Percentiles rank a stretch among this genome's conserved stretches.
These are phyloP conservation scores for Rhizopogon sp. DNA, from an alignment of 768 basidiomycete species.

Conservation along the genomic window DNA sequence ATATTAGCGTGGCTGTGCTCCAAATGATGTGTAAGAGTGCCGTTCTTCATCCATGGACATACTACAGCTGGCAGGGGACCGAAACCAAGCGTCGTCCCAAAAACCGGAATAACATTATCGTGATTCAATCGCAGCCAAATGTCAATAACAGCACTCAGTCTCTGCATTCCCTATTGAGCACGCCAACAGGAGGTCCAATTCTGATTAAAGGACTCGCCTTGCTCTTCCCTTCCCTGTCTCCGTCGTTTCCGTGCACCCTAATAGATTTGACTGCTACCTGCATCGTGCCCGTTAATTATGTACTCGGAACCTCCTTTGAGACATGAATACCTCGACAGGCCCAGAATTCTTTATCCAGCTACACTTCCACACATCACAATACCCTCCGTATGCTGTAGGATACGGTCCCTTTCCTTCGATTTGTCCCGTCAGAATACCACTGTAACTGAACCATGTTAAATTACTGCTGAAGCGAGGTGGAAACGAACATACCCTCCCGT, in stretches of 20 bases:
- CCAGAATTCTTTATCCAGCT: slow-evolving; percentile 15
- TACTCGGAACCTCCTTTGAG: neutral
- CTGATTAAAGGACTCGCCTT: slow-evolving; percentile 7
- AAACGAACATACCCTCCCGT: neutral
- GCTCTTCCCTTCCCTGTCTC: slow-evolving; percentile 7
- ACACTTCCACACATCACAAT: slow-evolving; percentile 9
- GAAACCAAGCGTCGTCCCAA: slow-evolving; percentile 14
- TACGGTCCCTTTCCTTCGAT: slow-evolving; percentile 1
- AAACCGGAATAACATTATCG: slow-evolving; percentile 13
- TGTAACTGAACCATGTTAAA: neutral
- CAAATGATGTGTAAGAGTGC: slow-evolving; percentile 15
- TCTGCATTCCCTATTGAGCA: neutral
- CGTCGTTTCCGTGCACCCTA: slow-evolving; percentile 5
- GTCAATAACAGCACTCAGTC: slow-evolving; percentile 10
- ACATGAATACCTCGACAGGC: neutral
- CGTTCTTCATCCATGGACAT: slow-evolving; percentile 23
- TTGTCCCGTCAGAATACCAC: slow-evolving; percentile 7
- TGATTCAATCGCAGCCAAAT: slow-evolving; percentile 23
- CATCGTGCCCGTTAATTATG: neutral
- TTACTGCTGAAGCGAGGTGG: neutral
- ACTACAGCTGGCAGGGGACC: slow-evolving; percentile 19
- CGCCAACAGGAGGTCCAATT: neutral
- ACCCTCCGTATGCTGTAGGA: slow-evolving; percentile 4
- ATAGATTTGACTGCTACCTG: slow-evolving; percentile 26
- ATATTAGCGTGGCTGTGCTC: neutral